Evolutionary conservation across 257 asterid genomes (phyloP).

Genomic region (Scutellaria galericulata): DNA sequence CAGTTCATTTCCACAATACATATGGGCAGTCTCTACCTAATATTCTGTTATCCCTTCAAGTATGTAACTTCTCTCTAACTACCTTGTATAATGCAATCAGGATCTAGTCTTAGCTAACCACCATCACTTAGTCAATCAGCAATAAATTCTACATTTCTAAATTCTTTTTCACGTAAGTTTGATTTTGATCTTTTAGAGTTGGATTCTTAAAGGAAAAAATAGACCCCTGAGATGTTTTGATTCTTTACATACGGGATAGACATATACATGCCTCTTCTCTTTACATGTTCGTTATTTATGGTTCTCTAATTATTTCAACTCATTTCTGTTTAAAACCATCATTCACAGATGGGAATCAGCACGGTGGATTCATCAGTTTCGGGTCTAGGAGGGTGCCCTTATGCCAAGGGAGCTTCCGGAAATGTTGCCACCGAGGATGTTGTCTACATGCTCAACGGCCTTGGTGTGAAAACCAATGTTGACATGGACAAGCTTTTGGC

Average conservation of each 20-base stretch:
- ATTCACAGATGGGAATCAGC: slow-evolving; percentile 87
- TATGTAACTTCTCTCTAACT: slow-evolving; percentile 44
- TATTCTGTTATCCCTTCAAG: slow-evolving; percentile 86
- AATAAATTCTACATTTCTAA: neutral
- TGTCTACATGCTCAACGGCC: slow-evolving; percentile 84
- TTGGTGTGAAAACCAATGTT: slow-evolving; percentile 68
- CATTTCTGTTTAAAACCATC: slow-evolving; percentile 1
- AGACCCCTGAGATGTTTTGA: too few species aligned
- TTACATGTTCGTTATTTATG: neutral
- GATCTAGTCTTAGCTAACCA: slow-evolving; percentile 11
- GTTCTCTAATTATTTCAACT: neutral
- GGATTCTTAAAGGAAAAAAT: too few species aligned
- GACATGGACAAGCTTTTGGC: slow-evolving; percentile 70
- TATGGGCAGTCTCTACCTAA: slow-evolving; percentile 94
- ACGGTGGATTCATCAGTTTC: slow-evolving; percentile 85
- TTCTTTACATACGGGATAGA: neutral
- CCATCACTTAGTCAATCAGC: neutral
- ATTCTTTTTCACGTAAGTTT: neutral
- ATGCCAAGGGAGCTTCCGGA: slow-evolving; percentile 93
- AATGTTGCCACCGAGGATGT: slow-evolving; percentile 95
- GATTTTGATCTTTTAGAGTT: neutral
- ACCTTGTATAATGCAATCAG: neutral
- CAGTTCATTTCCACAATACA: slow-evolving; percentile 95
- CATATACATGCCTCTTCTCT: neutral
- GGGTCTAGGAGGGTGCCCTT: slow-evolving; percentile 94